A percentile compares a stretch with the other conserved stretches of the same genome.
These are phyloP conservation scores for Podaxis pistillaris DNA, from an alignment of 768 basidiomycete genomes.

Conservation along the genomic window DNA sequence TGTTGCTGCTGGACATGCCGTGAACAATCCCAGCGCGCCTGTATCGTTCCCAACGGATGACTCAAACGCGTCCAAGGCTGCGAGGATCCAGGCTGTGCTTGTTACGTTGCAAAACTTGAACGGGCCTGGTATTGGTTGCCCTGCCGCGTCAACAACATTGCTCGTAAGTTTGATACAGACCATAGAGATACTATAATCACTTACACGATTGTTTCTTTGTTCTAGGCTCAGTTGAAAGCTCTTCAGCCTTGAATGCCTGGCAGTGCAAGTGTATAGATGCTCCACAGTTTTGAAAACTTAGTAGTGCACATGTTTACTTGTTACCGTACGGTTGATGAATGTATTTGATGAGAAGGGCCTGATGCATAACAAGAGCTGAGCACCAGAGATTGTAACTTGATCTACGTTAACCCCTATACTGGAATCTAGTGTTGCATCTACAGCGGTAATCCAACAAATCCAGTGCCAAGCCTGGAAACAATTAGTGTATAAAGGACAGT, in stretches of 20 bases:
- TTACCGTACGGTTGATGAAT: not conserved
- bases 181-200: not conserved
- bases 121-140: slow-evolving; percentile 70
- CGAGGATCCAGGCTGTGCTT: slow-evolving; percentile 57
- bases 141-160: slow-evolving; percentile 59
- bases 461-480: not conserved
- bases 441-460: not conserved
- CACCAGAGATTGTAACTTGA: not conserved
- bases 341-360: not conserved
- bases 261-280: not conserved
- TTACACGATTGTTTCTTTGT: not conserved
- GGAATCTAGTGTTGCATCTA: not conserved
- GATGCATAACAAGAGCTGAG: not conserved
- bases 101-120: slow-evolving; percentile 71
- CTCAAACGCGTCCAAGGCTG: slow-evolving; percentile 49
- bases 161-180: slow-evolving; percentile 30
- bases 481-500: not conserved
- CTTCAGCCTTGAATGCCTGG: slow-evolving; percentile 17
- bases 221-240: slow-evolving; percentile 27
- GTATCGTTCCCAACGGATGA: slow-evolving; percentile 65
- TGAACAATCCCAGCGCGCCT: slow-evolving; percentile 56
- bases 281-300: not conserved
- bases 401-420: not conserved
- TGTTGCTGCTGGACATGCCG: slow-evolving; percentile 58
- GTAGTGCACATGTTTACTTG: not conserved